Evolutionary conservation across 768 basidiomycete species (phyloP).

Genomic region (Auriscalpium orientale): DNA sequence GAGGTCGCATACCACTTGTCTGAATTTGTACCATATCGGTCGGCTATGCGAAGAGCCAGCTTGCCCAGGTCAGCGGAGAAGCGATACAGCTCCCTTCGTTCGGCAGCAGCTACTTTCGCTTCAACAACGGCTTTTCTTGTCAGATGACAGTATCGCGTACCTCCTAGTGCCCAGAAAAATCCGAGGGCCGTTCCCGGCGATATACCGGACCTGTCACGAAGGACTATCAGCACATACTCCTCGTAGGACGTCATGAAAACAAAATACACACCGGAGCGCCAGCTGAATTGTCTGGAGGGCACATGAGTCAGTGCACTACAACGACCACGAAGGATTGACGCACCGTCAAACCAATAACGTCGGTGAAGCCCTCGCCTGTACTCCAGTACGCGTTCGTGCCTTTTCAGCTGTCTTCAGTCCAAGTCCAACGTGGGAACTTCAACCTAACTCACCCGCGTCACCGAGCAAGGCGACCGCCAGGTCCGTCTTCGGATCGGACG

Average conservation of each 20-base stretch:
- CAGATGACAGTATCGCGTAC: slow-evolving; percentile 24
- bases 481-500: slow-evolving; percentile 50
- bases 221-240: background rate
- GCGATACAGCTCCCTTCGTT: slow-evolving; percentile 53
- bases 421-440: too few relatives aligned
- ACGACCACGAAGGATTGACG: slow-evolving; percentile 15
- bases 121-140: background rate
- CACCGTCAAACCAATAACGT: slow-evolving; percentile 62
- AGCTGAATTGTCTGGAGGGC: slow-evolving; percentile 50
- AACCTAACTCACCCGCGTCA: slow-evolving; percentile 46
- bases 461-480: slow-evolving; percentile 60
- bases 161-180: slow-evolving; percentile 66
- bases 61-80: slow-evolving; percentile 64
- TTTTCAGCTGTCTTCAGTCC: slow-evolving; percentile 14
- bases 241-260: background rate
- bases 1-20: slow-evolving; percentile 51
- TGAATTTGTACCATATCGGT: slow-evolving; percentile 50
- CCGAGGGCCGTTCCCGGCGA: slow-evolving; percentile 61
- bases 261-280: slow-evolving; percentile 42
- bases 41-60: slow-evolving; percentile 60
- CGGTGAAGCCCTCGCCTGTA: slow-evolving; percentile 44
- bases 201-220: slow-evolving; percentile 49
- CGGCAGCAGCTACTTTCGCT: slow-evolving; percentile 42
- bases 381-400: slow-evolving; percentile 71
- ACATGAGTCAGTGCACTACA: background rate